Evolutionary conservation across 2,329 filamentous ascomycete genomes (phyloP).

Genomic region (Cladosporium phlei): DNA sequence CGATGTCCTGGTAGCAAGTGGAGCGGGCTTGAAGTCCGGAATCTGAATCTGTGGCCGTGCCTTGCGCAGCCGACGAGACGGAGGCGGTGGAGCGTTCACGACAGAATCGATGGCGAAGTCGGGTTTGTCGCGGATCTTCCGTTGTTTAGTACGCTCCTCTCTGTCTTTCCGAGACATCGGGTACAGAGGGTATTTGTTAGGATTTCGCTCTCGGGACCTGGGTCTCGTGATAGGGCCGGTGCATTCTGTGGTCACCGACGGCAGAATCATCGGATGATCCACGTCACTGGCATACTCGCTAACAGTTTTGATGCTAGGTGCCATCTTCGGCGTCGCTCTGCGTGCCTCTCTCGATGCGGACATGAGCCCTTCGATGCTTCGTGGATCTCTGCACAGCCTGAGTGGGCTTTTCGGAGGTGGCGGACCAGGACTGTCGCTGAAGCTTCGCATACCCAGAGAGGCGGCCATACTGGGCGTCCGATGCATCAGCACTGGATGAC

Average conservation of each 20-base stretch:
- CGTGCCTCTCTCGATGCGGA: slow-evolving; percentile 16
- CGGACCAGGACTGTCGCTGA: slow-evolving; percentile 31
- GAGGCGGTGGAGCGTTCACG: slow-evolving; percentile 20
- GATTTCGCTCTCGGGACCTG: slow-evolving; percentile 23
- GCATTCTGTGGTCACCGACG: slow-evolving; percentile 30
- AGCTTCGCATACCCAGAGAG: slow-evolving; percentile 23
- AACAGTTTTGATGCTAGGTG: slow-evolving; percentile 27
- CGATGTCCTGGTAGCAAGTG: slow-evolving; percentile 22
- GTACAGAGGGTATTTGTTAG: slow-evolving; percentile 18
- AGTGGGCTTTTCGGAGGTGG: slow-evolving; percentile 33
- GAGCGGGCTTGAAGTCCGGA: slow-evolving; percentile 23
- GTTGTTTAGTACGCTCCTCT: slow-evolving; percentile 29
- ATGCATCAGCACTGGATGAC: slow-evolving; percentile 28
- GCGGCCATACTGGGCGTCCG: slow-evolving; percentile 29
- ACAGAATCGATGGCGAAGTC: slow-evolving; percentile 25
- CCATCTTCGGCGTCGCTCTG: slow-evolving; percentile 24
- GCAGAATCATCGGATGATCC: slow-evolving; percentile 20
- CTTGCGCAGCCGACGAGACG: slow-evolving; percentile 25
- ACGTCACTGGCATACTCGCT: slow-evolving; percentile 24
- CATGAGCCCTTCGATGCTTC: slow-evolving; percentile 26
- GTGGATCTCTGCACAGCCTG: slow-evolving; percentile 23
- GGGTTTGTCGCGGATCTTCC: slow-evolving; percentile 32
- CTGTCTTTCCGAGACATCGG: slow-evolving; percentile 24
- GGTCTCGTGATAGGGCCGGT: slow-evolving; percentile 30
- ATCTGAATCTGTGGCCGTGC: slow-evolving; percentile 29